Evolutionary conservation across 768 basidiomycete genomes (phyloP), one percentile per base, ranked within the genome.

Genomic region (Imleria badia): DNA sequence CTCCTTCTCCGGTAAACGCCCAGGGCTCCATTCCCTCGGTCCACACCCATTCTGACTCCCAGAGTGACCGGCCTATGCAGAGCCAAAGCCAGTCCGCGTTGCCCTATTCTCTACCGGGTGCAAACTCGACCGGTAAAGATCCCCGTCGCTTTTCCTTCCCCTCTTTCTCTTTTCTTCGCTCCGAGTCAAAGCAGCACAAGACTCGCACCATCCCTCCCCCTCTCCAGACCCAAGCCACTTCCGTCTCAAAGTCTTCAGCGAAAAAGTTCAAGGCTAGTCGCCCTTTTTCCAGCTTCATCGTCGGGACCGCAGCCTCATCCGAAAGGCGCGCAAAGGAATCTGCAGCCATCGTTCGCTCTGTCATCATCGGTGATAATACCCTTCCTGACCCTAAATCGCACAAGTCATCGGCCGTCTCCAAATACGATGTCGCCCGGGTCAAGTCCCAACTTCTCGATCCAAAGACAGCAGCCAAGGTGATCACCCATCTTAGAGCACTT

Each of bases 391-490:
- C 72, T 19, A 74, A 77, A 23, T 56, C 59, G 41, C 68, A 69
- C 52, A 75, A 79, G 52, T 71, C 77, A 11, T 72, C 73, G 46
- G 59, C 72, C 6, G 57, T 74, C 12, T 78, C 81, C 33, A 78
- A 74, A 55, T 75, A 81, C 12, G 81, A 84, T 56, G 55, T 91
- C 22, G 78, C 72, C 60, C 85, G 83, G 61, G 76, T 89, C 63
- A 91, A 89, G 68, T 72, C 83, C 2, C 80, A 85, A 66, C 81
- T 93, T 26, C 73, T 82, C 57, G 66, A 85, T 41, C 82, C 86
- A 19, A 85, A 86, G 67, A 74, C 78, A 14, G 90, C 89, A 20
- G 82, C 82, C 66, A 83, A 79, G 62, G 75, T 93, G 54, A 89
- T 92, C 56, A 75, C 79, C n/a, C 83, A 91, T 45, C 77, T 93